These are phyloP conservation scores for Fusarium sp. DNA, from an alignment of 2,329 filamentous ascomycete genomes.

Conservation along the genomic window DNA sequence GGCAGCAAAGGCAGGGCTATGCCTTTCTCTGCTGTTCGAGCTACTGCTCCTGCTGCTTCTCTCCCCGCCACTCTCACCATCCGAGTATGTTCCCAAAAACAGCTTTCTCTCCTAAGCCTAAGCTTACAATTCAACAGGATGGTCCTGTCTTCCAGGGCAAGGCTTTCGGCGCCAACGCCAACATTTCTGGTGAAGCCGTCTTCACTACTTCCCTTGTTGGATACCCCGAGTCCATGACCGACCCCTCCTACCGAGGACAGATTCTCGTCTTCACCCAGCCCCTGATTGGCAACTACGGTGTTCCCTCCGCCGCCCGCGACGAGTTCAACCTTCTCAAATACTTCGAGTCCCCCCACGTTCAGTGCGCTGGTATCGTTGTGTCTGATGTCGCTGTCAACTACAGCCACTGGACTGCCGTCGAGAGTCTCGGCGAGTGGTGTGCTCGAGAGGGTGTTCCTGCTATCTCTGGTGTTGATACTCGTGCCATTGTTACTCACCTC, in stretches of 20 bases:
- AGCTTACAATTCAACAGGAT: conserved; percentile 67
- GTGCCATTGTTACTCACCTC: conserved; percentile 94
- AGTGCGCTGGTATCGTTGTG: conserved; percentile 95
- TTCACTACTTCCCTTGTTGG: conserved; percentile 98
- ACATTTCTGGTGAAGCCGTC: conserved; percentile 97
- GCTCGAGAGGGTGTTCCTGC: conserved; percentile 94
- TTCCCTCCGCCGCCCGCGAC: conserved; percentile 87
- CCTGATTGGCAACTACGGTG: conserved; percentile 97
- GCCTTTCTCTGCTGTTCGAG: conserved; percentile 67
- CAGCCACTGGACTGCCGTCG: conserved; percentile 98
- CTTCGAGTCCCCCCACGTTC: conserved; percentile 98
- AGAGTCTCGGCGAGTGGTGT: conserved; percentile 94
- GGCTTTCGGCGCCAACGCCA: conserved; percentile 95
- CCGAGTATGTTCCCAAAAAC: conserved; percentile 68
- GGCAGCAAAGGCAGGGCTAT: conserved; percentile 78
- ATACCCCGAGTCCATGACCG: conserved; percentile 95
- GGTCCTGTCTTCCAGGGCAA: conserved; percentile 96
- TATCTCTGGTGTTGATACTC: conserved; percentile 96
- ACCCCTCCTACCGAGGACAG: conserved; percentile 90
- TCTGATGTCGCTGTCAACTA: conserved; percentile 94
- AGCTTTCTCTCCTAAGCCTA: too few species aligned
- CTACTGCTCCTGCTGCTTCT: conserved; percentile 72
- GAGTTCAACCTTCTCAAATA: conserved; percentile 93
- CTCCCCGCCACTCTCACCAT: conserved; percentile 88
- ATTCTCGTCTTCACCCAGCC: conserved; percentile 99